Conservation (phyloP, 345 rosid genomes). For the Arabidopsis suecica region DNA sequence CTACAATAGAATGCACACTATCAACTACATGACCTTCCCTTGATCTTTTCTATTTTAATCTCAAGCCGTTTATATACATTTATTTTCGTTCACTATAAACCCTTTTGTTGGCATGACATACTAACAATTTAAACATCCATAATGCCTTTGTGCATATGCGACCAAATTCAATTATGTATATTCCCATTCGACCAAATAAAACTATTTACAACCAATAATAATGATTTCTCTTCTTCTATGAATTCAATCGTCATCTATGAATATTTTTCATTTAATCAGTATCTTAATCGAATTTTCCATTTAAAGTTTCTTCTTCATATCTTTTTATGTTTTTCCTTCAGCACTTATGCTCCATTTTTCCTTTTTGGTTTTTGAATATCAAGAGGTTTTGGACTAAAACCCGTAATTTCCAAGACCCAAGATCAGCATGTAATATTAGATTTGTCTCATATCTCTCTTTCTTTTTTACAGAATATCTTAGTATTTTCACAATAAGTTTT, state of each 20-base stretch:
- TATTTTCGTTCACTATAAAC: not conserved
- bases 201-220: not conserved
- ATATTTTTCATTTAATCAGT: not conserved
- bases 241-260: not conserved
- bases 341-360: too few species aligned
- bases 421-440: too few species aligned
- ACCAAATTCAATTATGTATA: conserved; percentile 6
- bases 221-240: not conserved
- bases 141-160: not conserved
- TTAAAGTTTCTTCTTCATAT: not conserved
- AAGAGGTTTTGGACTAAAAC: too few species aligned
- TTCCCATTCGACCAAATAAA: not conserved
- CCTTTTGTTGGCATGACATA: conserved; percentile 28
- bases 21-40: not conserved
- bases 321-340: too few species aligned
- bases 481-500: too few species aligned
- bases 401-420: too few species aligned
- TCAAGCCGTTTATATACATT: not conserved
- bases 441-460: too few species aligned
- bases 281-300: not conserved
- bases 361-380: too few species aligned
- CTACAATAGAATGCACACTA: conserved; percentile 2
- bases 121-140: conserved; percentile 23
- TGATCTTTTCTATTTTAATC: not conserved
- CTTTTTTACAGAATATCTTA: too few species aligned